Base-by-base conservation (phyloP, 495 filamentous ascomycete species). In the Achaetomiella virescens region DNA sequence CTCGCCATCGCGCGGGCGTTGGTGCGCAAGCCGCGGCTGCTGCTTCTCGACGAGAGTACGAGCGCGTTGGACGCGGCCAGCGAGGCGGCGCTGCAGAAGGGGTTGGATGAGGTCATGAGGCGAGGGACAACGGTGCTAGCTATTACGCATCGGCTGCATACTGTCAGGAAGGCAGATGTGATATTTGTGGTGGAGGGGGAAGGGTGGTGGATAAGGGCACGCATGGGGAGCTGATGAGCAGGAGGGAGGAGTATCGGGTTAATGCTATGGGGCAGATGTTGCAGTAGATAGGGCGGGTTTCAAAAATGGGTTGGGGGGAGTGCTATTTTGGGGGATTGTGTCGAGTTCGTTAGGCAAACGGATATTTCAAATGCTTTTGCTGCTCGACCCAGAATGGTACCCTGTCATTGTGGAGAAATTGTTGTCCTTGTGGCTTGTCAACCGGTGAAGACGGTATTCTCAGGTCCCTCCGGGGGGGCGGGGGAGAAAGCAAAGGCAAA, bases 11-110 rank as follows among this genome's bases (percentile, higher is more conserved):
- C 89, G n/a, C 73, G 89, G 50, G 87, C 88, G 5, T 77, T 86
- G 44, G 72, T 97, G 7, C 81, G 90, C 38, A 84, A 95, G 62
- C 88, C 91, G 0, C 83, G 85, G 15, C 79, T 97, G 37, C 63
- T 97, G 43, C 81, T 97, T 33, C 68, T 97, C 44, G 90, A 96
- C 60, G 91, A 96, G 64, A 85, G 85, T 6, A 96, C 89, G 1
- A 86, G 84, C 61, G 87, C 90, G 21, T 69, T 96, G 21, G 91
- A 96, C 64, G 79, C 82, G 8, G 80, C 79, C 40, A 86, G 83
- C 54, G 88, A 91, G 64, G 72, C 74, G 24, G 73, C 84, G 14
- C 71, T 95, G 42, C 86, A 93, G 67, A 81, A 84, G 4, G 84
- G 83, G 1, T 72, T 95, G 50, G 84, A 90, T 37, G 76, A 78